A percentile compares a stretch with the other conserved stretches of the same genome.
Conservation (phyloP, 2,329 filamentous ascomycete species). For the Sporothrix mexicana region DNA sequence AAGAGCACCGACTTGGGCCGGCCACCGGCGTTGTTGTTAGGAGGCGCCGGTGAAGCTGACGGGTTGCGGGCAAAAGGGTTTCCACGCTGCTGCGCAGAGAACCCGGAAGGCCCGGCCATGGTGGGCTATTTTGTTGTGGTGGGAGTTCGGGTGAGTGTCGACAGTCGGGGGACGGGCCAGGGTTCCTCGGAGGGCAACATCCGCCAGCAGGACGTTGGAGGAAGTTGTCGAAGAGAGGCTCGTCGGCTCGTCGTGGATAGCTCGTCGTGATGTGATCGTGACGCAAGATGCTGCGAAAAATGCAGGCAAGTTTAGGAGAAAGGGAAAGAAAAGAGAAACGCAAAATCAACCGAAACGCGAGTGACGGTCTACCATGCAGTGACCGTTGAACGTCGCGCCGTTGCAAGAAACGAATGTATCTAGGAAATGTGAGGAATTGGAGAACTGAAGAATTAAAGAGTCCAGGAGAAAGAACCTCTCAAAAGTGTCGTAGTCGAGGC, state of each 20-base stretch:
- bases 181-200: conserved; percentile 29
- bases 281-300: conserved; percentile 6
- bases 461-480: conserved; percentile 21
- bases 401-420: conserved; percentile 24
- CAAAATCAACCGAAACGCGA: conserved; percentile 2
- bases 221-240: not conserved
- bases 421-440: conserved; percentile 26
- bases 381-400: conserved; percentile 24
- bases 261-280: conserved; percentile 19
- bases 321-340: not conserved
- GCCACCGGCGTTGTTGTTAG: conserved; percentile 50
- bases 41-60: conserved; percentile 66
- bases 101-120: conserved; percentile 34
- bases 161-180: not conserved
- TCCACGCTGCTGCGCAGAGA: conserved; percentile 57
- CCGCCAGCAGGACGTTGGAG: conserved; percentile 29
- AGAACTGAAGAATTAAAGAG: conserved; percentile 10
- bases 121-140: not conserved
- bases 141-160: not conserved
- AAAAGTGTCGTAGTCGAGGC: conserved; percentile 24
- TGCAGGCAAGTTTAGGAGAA: not conserved
- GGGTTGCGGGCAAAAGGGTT: conserved; percentile 78
- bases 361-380: not conserved
- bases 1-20: conserved; percentile 80
- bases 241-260: not conserved